Evolutionary conservation across 257 asterid genomes (phyloP).

Genomic region (Paraleonurus japonicus): DNA sequence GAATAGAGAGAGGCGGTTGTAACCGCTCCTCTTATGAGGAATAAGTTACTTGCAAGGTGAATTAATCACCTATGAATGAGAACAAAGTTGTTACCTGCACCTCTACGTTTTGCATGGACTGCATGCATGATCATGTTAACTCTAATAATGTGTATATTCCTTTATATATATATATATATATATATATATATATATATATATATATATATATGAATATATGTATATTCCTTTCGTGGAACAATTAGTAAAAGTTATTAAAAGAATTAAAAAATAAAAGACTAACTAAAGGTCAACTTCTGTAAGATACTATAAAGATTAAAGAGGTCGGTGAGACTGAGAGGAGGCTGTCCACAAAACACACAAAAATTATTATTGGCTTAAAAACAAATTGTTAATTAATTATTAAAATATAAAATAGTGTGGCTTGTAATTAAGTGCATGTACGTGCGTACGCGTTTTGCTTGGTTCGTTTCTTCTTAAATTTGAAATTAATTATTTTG

Average conservation of each 20-base stretch:
- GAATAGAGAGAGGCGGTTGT: too few species aligned
- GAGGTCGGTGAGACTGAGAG: constrained; percentile 11
- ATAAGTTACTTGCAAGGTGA: too few species aligned
- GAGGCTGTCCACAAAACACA: neutral
- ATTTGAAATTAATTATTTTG: neutral
- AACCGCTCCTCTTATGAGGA: too few species aligned
- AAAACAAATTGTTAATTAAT: neutral
- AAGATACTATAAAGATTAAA: neutral
- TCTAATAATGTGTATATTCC: too few species aligned
- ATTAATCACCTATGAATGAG: too few species aligned
- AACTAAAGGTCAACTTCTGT: constrained; percentile 14
- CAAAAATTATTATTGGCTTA: constrained; percentile 4
- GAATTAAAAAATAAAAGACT: neutral
- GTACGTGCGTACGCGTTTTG: constrained; percentile 27
- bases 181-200: too few species aligned
- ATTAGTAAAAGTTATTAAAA: neutral
- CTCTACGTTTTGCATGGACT: too few species aligned
- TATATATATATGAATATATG: too few species aligned
- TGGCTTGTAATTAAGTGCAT: constrained; percentile 18
- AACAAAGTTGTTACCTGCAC: too few species aligned
- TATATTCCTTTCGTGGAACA: neutral
- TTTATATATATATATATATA: too few species aligned
- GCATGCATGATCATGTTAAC: too few species aligned
- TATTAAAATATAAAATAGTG: constrained; percentile 5
- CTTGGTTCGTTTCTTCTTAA: neutral